A percentile compares a stretch with the other conserved stretches of the same genome.
Evolutionary conservation across 257 asterid genomes (phyloP).

Genomic region (Voacanga thouarsii): DNA sequence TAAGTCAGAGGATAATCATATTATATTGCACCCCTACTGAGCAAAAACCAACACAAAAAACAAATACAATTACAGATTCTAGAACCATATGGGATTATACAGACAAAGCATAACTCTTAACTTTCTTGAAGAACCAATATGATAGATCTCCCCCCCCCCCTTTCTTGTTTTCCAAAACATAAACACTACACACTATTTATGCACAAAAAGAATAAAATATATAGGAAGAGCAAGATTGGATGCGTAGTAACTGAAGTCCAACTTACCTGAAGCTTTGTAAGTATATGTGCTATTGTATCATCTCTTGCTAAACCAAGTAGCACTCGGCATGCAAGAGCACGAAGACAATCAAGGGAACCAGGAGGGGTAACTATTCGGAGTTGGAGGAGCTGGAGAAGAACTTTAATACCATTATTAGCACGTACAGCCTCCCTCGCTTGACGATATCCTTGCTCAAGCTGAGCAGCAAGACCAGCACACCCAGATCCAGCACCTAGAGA

Average conservation of each 20-base stretch:
- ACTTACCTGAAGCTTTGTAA: slow-evolving; percentile 91
- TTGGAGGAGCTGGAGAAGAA: slow-evolving; percentile 97
- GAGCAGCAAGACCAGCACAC: slow-evolving; percentile 98
- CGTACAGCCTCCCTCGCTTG: slow-evolving; percentile 99
- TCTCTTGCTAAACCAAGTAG: slow-evolving; percentile 99
- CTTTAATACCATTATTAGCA: slow-evolving; percentile 90
- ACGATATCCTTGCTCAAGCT: slow-evolving; percentile 88
- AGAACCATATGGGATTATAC: too few relatives aligned
- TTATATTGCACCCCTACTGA: too few relatives aligned
- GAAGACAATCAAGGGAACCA: slow-evolving; percentile 95
- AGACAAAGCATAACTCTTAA: not conserved
- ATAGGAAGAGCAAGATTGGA: not conserved
- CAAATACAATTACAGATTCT: too few relatives aligned
- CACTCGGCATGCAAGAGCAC: slow-evolving; percentile 99
- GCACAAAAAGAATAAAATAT: not conserved
- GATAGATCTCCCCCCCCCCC: not conserved
- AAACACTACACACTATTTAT: too few relatives aligned
- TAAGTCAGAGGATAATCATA: too few relatives aligned
- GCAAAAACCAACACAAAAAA: too few relatives aligned
- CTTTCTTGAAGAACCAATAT: not conserved
- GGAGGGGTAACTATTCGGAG: slow-evolving; percentile 91
- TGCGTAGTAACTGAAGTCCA: not conserved
- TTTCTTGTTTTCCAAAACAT: too few relatives aligned
- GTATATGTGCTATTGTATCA: slow-evolving; percentile 92
- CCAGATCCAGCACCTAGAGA: slow-evolving; percentile 91